Base-by-base conservation (phyloP, 2,329 filamentous ascomycete genomes). In the Orbilia quercus region DNA sequence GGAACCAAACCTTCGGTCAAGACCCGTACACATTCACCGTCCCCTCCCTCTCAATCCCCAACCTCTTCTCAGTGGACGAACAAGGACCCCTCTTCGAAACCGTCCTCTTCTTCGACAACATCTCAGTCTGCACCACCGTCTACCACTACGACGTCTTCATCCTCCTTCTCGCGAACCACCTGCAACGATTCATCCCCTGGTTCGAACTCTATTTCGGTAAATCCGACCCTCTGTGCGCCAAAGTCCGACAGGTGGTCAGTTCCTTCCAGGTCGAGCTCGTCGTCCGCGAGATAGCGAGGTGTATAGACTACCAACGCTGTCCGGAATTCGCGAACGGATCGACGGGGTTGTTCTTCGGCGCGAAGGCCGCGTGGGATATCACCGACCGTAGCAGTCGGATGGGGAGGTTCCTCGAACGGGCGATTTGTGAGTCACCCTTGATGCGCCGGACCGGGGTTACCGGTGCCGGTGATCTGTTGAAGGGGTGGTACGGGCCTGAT, bases 161-260 rank as follows among this genome's bases (percentile, higher is more conserved):
- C 25, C 14, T 73, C 12, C n/a, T 66, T 5, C 3, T 66, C 14
- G 51, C 57, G n/a, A 50, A 48, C 23, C 60, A 73, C 18, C 16
- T 66, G 16, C 25, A 45, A 7, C 50, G 44, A 25, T 66, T 73
- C 16, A 48, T 73, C 7, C 69, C 69, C 7, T 73, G 69, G 69
- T 73, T 73, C 55, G 69, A 73, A 28, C 38, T 73, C 7, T 60
- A 66, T 48, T 66, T 72, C 25, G 67, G 67, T n/a, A 18, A 57
- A 34, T 14, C 28, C 36, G 51, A 72, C 40, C 38, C 59, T 1
- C 12, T 64, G 20, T 53, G 22, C 16, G 44, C 45, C 7, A 60
- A 66, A 42, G 2, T 66, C 14, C 60, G 55, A 7, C 53, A 60
- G 22, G 47, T 60, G 22, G 51, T 55, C 5, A 54, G 23, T 9